Evolutionary conservation across 2,329 filamentous ascomycete species (phyloP).

Genomic region (Microsporum audouinii): DNA sequence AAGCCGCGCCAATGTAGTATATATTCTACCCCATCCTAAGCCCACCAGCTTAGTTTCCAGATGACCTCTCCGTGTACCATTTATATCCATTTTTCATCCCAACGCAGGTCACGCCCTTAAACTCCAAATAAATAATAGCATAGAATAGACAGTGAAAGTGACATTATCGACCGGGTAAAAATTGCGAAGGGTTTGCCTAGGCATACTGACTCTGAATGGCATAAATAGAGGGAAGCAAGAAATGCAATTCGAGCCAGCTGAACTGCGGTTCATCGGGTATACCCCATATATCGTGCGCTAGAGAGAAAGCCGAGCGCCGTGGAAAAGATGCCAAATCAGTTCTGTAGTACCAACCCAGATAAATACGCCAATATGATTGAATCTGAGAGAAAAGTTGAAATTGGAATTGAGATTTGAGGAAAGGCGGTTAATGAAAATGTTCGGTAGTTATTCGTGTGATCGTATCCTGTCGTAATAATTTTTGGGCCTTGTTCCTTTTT

Average conservation of each 20-base stretch:
- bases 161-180: neutral
- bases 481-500: neutral
- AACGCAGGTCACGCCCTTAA: neutral
- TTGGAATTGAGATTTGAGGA: neutral
- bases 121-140: neutral
- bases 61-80: neutral
- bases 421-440: neutral
- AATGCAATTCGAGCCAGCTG: neutral
- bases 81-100: neutral
- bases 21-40: neutral
- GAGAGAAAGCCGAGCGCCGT: too few species aligned
- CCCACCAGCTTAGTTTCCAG: neutral
- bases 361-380: neutral
- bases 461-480: neutral
- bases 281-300: neutral
- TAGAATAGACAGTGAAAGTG: neutral
- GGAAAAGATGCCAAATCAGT: neutral
- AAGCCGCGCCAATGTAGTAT: neutral
- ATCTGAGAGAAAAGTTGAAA: neutral
- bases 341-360: neutral
- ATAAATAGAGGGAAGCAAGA: neutral
- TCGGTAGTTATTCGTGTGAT: neutral
- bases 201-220: neutral
- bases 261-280: neutral
- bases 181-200: neutral